Base-by-base conservation (phyloP, 768 basidiomycete species). In the Phylloporus rhodoxanthus region DNA sequence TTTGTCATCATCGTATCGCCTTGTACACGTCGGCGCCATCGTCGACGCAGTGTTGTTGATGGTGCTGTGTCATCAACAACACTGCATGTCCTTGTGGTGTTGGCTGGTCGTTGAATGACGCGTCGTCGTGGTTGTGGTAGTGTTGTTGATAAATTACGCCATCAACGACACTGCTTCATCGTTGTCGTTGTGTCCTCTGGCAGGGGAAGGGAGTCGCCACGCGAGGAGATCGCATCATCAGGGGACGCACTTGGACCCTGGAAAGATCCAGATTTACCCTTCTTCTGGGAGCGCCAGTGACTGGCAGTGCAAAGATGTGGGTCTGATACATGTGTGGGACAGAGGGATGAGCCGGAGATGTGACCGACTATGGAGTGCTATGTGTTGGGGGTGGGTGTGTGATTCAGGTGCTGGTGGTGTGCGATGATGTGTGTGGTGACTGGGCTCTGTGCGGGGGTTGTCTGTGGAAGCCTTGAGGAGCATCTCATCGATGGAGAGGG, bases 211-310 rank as follows among this genome's bases (percentile, higher is more conserved):
- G 45, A 59, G 55, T n/a, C 29, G 51, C 54, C 50, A 54, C 49
- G 40, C 43, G 52, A 17, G 2, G 28, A 45, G 13, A 51, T 37
- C 10, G 43, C 13, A 37, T 37, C 13, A 37, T 37, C 28, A n/a
- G 15, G 26, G 5, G 32, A 57, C 66, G 50, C 32, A 68, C 67
- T 39, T n/a, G 65, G 50, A 5, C 38, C 58, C 33, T 55, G n/a
- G 21, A 48, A 56, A 5, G 58, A 53, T 20, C 59, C 53, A 26
- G 57, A 76, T 64, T 85, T 84, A 30, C 66, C 65, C 69, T 85
- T 85, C 70, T 86, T 86, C 15, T 75, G 2, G 85, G 84, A 3
- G 85, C 83, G 48, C 85, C 85, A 0, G 80, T 87, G 7, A 85
- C 82, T 4, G 81, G 79, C 3, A 85, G 82, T 7, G 84, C 82